Evolutionary conservation across 257 asterid species (phyloP).

Genomic region (Misopates orontium): DNA sequence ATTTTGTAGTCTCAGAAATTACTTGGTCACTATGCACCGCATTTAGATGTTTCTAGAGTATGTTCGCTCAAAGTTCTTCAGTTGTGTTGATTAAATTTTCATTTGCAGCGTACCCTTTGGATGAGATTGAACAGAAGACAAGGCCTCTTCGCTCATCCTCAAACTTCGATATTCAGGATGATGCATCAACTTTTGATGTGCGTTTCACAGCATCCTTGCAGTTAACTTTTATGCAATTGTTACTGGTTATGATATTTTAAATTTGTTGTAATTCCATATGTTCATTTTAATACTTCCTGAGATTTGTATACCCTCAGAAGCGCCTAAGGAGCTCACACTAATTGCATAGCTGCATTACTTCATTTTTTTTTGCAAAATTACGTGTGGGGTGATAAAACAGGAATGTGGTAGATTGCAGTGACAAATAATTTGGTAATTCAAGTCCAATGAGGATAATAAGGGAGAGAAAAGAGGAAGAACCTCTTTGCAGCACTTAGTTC

Average conservation of each 20-base stretch:
- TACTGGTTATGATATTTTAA: background rate
- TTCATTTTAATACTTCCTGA: background rate
- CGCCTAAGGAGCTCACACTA: too few relatives aligned
- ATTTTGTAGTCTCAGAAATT: background rate
- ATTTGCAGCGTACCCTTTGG: slow-evolving; percentile 63
- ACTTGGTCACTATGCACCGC: background rate
- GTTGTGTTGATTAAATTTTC: slow-evolving; percentile 15
- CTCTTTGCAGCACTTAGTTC: background rate
- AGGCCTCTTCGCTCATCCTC: slow-evolving; percentile 40
- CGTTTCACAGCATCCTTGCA: slow-evolving; percentile 22
- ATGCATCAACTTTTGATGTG: slow-evolving; percentile 49
- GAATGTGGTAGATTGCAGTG: background rate
- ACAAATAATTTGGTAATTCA: background rate
- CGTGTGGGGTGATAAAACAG: background rate
- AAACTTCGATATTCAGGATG: slow-evolving; percentile 37
- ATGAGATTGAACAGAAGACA: slow-evolving; percentile 48
- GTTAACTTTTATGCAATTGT: background rate
- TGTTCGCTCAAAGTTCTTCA: slow-evolving; percentile 3
- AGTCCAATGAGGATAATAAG: background rate
- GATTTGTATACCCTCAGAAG: background rate
- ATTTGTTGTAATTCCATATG: slow-evolving; percentile 6
- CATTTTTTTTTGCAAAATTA: too few relatives aligned
- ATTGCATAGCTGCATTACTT: too few relatives aligned
- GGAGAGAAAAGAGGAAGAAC: background rate
- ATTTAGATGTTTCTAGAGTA: background rate